Percentiles rank a stretch among this genome's conserved stretches.
phyloP scores from a whole-genome alignment of 2,329 filamentous ascomycete genomes.

The Lachnum nothofagi region DNA sequence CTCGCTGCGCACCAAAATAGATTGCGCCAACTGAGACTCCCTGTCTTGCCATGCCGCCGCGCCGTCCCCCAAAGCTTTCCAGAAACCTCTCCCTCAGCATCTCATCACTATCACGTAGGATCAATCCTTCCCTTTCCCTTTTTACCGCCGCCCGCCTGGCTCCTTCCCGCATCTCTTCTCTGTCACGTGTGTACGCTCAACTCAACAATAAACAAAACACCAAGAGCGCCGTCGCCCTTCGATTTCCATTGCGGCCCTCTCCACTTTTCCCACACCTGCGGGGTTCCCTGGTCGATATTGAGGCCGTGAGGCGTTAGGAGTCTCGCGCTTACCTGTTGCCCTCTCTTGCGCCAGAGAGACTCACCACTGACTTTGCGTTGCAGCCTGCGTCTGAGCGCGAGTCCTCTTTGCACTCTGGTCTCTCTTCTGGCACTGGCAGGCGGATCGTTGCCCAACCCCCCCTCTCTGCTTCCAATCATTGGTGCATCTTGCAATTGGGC shows the following conservation, averaged over 20 bases:
- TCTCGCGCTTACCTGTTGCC: conserved; percentile 9
- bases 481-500: conserved; percentile 20
- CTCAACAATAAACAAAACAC: not conserved
- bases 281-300: conserved; percentile 20
- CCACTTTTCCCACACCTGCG: conserved; percentile 8
- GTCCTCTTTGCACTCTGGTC: conserved; percentile 1
- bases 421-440: not conserved
- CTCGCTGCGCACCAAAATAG: too few species aligned
- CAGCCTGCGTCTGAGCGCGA: conserved; percentile 19
- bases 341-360: not conserved
- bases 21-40: too few species aligned
- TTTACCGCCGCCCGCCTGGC: not conserved
- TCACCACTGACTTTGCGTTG: not conserved
- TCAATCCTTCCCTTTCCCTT: not conserved
- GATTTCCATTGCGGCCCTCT: not conserved
- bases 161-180: not conserved
- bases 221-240: not conserved
- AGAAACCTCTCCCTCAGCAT: too few species aligned
- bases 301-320: conserved; percentile 18
- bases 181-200: not conserved
- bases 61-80: too few species aligned
- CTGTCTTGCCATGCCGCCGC: too few species aligned
- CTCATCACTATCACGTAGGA: not conserved
- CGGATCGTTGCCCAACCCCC: conserved; percentile 5
- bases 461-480: conserved; percentile 9